Percentiles rank a stretch among this genome's conserved stretches.
phyloP scores from a whole-genome alignment of 352 stramenopile species.

The Phytophthora vignae region DNA sequence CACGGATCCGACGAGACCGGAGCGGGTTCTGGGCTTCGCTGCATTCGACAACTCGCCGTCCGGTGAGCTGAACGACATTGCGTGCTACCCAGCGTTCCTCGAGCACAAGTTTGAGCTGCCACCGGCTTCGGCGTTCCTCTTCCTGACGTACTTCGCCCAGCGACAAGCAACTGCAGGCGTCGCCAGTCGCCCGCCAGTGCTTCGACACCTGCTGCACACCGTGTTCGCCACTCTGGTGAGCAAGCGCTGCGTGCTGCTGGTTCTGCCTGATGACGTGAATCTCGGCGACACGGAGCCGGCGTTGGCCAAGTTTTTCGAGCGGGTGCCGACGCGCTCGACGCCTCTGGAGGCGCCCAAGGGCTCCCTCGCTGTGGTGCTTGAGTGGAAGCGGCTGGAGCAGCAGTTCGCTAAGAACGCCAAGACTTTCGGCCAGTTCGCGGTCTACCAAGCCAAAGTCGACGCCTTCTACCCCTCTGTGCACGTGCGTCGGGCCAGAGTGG shows the following conservation, averaged over 20 bases:
- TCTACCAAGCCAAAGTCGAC: slow-evolving; percentile 54
- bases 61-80: slow-evolving; percentile 48
- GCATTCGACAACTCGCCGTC: slow-evolving; percentile 63
- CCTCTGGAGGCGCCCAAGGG: slow-evolving; percentile 10
- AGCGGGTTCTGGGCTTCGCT: slow-evolving; percentile 72
- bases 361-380: slow-evolving; percentile 6
- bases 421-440: slow-evolving; percentile 49
- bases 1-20: slow-evolving; percentile 51
- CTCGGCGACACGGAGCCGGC: slow-evolving; percentile 51
- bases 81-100: slow-evolving; percentile 53
- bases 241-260: slow-evolving; percentile 52
- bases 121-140: slow-evolving; percentile 56
- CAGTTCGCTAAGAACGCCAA: slow-evolving; percentile 49
- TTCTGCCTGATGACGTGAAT: slow-evolving; percentile 57
- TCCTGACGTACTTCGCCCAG: slow-evolving; percentile 67
- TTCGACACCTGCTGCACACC: slow-evolving; percentile 66
- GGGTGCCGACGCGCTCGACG: slow-evolving; percentile 28
- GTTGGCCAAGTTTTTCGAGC: slow-evolving; percentile 70
- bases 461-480: slow-evolving; percentile 56
- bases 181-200: slow-evolving; percentile 45
- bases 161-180: slow-evolving; percentile 42
- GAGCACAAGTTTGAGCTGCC: slow-evolving; percentile 63
- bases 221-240: slow-evolving; percentile 56
- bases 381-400: slow-evolving; percentile 31
- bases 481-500: slow-evolving; percentile 73